Evolutionary conservation across 2,329 filamentous ascomycete species (phyloP), one percentile per base, ranked within the genome.

Genomic region (Calonectria naviculata): DNA sequence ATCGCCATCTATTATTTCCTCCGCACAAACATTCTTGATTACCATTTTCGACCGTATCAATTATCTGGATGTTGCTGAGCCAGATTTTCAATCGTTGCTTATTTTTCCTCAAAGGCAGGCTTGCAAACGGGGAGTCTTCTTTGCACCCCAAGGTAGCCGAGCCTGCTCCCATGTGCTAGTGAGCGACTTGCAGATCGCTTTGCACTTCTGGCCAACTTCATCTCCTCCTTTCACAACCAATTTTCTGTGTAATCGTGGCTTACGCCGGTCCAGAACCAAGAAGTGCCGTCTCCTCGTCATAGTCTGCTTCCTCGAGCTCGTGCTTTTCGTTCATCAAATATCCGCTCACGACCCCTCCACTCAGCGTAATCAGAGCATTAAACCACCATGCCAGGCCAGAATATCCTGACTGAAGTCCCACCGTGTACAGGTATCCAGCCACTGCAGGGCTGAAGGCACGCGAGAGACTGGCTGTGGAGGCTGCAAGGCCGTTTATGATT

Each of bases 321-420:
- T 17, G 12, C 19, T 61, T 41, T 10, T 44, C n/a, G 9, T 70
- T 56, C 28, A 36, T 54, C 36, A 70, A 63, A n/a, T 70, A 70
- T 3, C 52, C 21, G 5, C 62, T 34, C 28, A 63, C 54, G 13
- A 62, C 7, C 15, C 62, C 61, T 8, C 68, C 68, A 28, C 54
- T 38, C 3, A 66, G 1, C 1, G 68, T 70, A 8, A 70, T 46
- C 2, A 29, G 4, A 7, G 44, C 94, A 75, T 93, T 95, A 72
- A 92, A 92, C 97, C 97, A 99, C 96, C 97, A 99, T 0, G 95
- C 93, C 36, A 98, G 87, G 24, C 95, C 95, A 5, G 95, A 95
- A 80, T 95, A 96, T 38, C 95, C 95, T 7, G 92, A 89, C 73
- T 91, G 89, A 41, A 97, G 89, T 60, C 97, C 97, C 62, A 93